Conservation (phyloP, 2,329 filamentous ascomycete genomes). For the Tolypocladium cylindrosporum region DNA sequence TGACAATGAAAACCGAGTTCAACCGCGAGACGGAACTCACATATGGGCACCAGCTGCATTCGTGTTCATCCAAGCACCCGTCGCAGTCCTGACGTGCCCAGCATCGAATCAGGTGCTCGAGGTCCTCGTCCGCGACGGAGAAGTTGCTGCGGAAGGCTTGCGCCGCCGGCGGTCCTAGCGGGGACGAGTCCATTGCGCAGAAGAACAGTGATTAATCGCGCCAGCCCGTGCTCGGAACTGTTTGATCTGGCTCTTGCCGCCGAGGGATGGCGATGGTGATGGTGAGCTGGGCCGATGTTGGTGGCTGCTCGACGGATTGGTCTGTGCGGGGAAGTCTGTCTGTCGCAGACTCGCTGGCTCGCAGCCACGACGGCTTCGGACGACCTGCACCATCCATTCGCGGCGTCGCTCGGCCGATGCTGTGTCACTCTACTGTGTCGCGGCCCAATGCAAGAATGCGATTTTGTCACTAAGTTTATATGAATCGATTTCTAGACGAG, state of each 20-base stretch:
- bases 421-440: neutral
- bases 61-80: conserved; percentile 30
- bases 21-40: conserved; percentile 15
- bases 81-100: conserved; percentile 41
- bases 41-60: conserved; percentile 45
- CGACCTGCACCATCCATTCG: neutral
- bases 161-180: neutral
- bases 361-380: neutral
- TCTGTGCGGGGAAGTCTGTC: neutral
- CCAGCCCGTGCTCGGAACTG: neutral
- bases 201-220: neutral
- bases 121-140: conserved; percentile 14
- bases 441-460: too few species aligned
- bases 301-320: neutral
- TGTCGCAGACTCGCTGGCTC: neutral
- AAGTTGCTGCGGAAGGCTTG: conserved; percentile 19
- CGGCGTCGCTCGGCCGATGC: neutral
- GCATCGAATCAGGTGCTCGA: conserved; percentile 35
- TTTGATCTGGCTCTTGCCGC: neutral
- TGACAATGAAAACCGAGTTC: neutral
- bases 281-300: neutral
- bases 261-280: neutral
- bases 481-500: too few species aligned
- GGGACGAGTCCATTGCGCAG: neutral
- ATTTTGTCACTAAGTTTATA: too few species aligned